Evolutionary conservation across 2,329 filamentous ascomycete genomes (phyloP), one percentile per base, ranked within the genome.

Genomic region (Eurotiales sp.): DNA sequence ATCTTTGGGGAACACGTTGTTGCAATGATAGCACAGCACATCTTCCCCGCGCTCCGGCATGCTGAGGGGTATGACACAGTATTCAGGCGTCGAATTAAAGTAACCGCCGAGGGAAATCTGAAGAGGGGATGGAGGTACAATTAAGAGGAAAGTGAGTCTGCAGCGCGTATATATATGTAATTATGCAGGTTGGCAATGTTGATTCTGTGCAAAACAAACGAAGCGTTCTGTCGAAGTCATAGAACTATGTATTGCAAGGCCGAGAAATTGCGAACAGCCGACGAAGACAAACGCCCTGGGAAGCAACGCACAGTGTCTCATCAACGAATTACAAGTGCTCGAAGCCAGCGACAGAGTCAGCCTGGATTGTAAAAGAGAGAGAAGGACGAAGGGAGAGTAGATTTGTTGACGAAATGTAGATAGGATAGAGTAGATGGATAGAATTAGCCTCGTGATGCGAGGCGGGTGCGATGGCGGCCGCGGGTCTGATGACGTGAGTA

Each of bases 1-100:
- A 54, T 88, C 82, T 54, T 82, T 77, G 63, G 86, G 88, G 90
- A 90, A 97, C 67, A 96, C 86, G 56, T 87, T 73, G 47, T 79
- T 68, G 72, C 93, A 97, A 54, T 79, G 73, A 70, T 97, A 90
- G 70, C 93, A 99, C 69, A 81, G 95, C 50, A 96, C 85, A 57
- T 92, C 82, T 64, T 95, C 88, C 22, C 56, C 61, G 22, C 55
- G 48, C 52, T 71, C 64, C 23, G 64, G 64, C 71, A 73, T 72
- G 50, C 49, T 45, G 44, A 46, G 42, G 23, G 48, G 34, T 21
- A 37, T 8, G 11, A 37, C n/a, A 21, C 3, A 37, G 4, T 12
- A 21, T 36, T n/a, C 11, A 11, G 3, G 4, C 34, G 34, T 19
- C 8, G 21, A 21, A 37, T 37, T 37, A 19, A 3, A 37, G 17